Conservation (phyloP, 805 yeast species). For the Ascoidea asiatica region DNA sequence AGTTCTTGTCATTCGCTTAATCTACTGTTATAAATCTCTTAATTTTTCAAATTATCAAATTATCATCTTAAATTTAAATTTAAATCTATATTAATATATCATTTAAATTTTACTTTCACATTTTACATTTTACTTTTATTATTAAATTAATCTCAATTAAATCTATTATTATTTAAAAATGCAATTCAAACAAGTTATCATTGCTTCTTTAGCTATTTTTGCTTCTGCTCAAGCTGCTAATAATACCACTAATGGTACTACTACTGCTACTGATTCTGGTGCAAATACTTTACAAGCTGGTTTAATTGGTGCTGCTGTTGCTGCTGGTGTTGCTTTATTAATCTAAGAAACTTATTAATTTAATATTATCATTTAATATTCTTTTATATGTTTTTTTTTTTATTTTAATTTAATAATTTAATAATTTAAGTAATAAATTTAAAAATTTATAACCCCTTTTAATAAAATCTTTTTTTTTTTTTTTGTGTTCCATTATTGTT, state of each 20-base stretch:
- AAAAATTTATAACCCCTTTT: no score
- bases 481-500: no score
- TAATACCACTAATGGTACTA: constrained; percentile 5
- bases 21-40: background rate
- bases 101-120: background rate
- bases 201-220: constrained; percentile 1
- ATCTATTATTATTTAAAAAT: constrained; percentile 3
- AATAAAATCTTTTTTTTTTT: no score
- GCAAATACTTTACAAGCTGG: constrained; percentile 7
- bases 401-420: no score
- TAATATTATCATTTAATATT: no score
- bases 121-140: no score
- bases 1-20: background rate
- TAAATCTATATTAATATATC: background rate
- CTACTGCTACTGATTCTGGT: constrained; percentile 2
- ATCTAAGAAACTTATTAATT: no score
- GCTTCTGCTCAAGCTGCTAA: constrained; percentile 3
- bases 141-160: no score
- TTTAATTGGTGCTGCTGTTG: constrained; percentile 9
- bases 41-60: background rate
- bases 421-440: no score
- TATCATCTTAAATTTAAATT: no score
- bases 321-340: constrained; percentile 10
- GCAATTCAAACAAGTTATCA: constrained; percentile 7
- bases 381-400: no score